A percentile compares a stretch with the other conserved stretches of the same genome.
Evolutionary conservation across 2,329 filamentous ascomycete species (phyloP).

Genomic region (Sarocladium brachiariae): DNA sequence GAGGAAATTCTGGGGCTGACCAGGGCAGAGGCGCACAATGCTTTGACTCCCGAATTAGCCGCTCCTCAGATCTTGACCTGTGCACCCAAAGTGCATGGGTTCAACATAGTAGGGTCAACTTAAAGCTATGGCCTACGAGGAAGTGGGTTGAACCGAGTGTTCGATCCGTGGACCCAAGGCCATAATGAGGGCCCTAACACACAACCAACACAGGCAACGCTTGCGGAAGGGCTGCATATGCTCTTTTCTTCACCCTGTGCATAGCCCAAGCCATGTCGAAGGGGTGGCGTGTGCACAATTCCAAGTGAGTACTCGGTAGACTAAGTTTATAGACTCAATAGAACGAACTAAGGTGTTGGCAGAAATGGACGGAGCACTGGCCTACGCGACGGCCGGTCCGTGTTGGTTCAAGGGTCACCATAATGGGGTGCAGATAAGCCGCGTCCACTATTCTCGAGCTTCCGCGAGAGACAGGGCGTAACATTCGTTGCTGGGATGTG

Average conservation of each 20-base stretch:
- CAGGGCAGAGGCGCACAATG: background rate
- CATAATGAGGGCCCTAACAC: background rate
- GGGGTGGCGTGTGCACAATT: slow-evolving; percentile 2
- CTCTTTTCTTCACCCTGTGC: background rate
- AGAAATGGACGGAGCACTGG: too few species aligned
- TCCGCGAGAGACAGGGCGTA: background rate
- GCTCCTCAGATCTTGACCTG: background rate
- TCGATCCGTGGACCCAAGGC: background rate
- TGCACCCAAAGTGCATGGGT: background rate
- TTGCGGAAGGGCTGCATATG: background rate
- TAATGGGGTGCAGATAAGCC: slow-evolving; percentile 6
- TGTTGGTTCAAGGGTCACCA: background rate
- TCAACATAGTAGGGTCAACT: background rate
- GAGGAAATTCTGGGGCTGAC: background rate
- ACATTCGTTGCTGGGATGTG: background rate
- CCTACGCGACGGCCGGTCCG: background rate
- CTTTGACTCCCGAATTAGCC: background rate
- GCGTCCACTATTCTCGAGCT: background rate
- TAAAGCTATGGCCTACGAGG: background rate
- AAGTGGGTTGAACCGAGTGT: background rate
- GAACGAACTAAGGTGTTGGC: background rate
- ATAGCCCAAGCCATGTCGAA: background rate
- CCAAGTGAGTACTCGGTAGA: background rate
- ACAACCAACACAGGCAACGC: background rate
- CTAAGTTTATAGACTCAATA: too few species aligned